Evolutionary conservation across 176 grass and related monocot genomes (phyloP).

Genomic region (Zoysia japonica): DNA sequence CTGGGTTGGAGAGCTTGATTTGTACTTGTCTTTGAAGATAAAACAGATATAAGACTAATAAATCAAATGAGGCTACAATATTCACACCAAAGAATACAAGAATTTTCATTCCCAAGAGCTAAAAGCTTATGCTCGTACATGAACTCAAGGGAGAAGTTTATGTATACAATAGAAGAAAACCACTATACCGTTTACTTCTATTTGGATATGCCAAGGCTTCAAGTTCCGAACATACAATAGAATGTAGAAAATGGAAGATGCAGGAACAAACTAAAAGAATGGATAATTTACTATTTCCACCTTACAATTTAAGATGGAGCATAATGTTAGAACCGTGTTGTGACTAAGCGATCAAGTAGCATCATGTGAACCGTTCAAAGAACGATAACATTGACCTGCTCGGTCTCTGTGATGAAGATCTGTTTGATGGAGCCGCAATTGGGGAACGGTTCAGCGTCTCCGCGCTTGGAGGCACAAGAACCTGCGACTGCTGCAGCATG

Average conservation of each 20-base stretch:
- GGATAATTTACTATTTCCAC: background rate
- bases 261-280: conserved; percentile 36
- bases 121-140: conserved; percentile 1
- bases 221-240: background rate
- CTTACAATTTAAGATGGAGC: background rate
- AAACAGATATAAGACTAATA: background rate
- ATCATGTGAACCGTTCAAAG: conserved; percentile 27
- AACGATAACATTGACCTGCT: conserved; percentile 35
- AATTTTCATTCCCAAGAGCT: background rate
- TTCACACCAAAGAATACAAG: too few species aligned
- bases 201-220: conserved; percentile 10
- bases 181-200: background rate
- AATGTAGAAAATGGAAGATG: conserved; percentile 22
- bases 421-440: conserved; percentile 25
- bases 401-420: conserved; percentile 26
- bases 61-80: background rate
- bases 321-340: too few species aligned
- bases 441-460: conserved; percentile 44
- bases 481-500: conserved; percentile 83
- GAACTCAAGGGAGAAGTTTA: background rate
- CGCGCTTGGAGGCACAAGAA: conserved; percentile 30
- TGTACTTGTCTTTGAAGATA: background rate
- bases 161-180: background rate
- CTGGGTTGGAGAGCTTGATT: background rate
- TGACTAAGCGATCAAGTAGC: too few species aligned